Percentiles rank a stretch among this genome's conserved stretches.
phyloP scores from a whole-genome alignment of 1,284 basidiomycete species.

The Ganoderma lucidum region DNA sequence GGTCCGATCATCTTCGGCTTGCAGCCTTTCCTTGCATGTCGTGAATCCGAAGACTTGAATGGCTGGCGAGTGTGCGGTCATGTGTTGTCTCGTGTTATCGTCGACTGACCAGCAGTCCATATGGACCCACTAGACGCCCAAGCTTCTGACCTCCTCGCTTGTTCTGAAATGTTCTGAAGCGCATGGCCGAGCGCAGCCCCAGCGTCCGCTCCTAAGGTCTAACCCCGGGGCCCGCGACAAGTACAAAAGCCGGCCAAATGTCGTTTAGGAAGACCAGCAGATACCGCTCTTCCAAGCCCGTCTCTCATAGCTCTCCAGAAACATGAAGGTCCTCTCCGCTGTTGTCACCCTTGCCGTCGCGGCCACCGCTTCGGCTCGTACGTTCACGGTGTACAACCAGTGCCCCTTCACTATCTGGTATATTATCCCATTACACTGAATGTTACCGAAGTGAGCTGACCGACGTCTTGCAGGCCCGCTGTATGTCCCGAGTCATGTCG shows the following conservation, averaged over 20 bases:
- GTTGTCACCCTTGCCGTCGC: conserved; percentile 27
- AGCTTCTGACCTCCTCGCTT: conserved; percentile 9
- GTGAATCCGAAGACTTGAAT: neutral
- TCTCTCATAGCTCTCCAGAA: neutral
- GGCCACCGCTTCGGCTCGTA: conserved; percentile 22
- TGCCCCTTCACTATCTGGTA: conserved; percentile 30
- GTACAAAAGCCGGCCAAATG: conserved; percentile 12
- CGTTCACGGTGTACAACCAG: conserved; percentile 30
- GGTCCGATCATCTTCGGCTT: neutral
- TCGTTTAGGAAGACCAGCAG: neutral
- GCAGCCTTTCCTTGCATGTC: neutral
- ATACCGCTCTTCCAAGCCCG: neutral
- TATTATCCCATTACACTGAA: neutral
- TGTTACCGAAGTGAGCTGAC: neutral
- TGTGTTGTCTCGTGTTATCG: conserved; percentile 2
- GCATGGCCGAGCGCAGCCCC: conserved; percentile 13
- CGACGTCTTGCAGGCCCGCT: conserved; percentile 39
- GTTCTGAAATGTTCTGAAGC: conserved; percentile 8
- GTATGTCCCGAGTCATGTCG: conserved; percentile 27
- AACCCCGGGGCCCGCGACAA: neutral
- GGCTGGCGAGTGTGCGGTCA: neutral
- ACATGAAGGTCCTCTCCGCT: conserved; percentile 30
- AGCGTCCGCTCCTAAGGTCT: neutral
- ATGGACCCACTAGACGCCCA: conserved; percentile 15
- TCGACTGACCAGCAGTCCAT: conserved; percentile 23